Conservation (phyloP, 2,329 filamentous ascomycete genomes). For the Nothomitra cinnamomea region DNA sequence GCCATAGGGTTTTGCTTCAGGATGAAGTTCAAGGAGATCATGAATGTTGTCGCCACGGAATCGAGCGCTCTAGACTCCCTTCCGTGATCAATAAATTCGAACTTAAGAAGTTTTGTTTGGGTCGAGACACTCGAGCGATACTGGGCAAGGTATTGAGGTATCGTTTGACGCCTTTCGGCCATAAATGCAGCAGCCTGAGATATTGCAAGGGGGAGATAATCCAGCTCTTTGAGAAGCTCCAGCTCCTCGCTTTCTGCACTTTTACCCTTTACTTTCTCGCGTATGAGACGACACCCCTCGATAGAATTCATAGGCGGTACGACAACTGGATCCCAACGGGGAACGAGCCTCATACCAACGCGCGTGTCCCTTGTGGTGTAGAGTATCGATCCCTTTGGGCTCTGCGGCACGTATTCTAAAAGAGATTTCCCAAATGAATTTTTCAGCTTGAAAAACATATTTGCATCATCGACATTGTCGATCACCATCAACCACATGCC, state of each 20-base stretch:
- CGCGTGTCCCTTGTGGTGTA: slow-evolving; percentile 1
- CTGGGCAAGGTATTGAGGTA: slow-evolving; percentile 7
- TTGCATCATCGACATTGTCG: slow-evolving; percentile 8
- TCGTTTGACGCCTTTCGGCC: slow-evolving; percentile 4
- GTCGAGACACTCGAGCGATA: not conserved
- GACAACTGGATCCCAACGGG: not conserved
- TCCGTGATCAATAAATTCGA: slow-evolving; percentile 5
- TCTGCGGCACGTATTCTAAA: not conserved
- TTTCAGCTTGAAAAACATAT: slow-evolving; percentile 4
- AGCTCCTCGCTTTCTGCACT: slow-evolving; percentile 1
- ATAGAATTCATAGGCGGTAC: not conserved
- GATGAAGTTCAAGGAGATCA: slow-evolving; percentile 7
- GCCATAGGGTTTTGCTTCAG: slow-evolving; percentile 6
- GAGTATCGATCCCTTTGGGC: not conserved
- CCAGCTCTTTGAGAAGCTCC: slow-evolving; percentile 7
- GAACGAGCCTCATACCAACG: not conserved
- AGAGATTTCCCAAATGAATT: not conserved
- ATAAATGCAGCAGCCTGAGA: slow-evolving; percentile 9
- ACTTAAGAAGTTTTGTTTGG: not conserved
- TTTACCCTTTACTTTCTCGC: not conserved
- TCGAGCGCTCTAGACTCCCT: slow-evolving; percentile 5
- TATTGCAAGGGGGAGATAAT: slow-evolving; percentile 9
- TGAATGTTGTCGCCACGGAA: slow-evolving; percentile 8
- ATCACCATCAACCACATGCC: slow-evolving; percentile 7
- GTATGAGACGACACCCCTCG: slow-evolving; percentile 3